phyloP scores from a whole-genome alignment of 495 filamentous ascomycete species.

The Tuber calosporum region DNA sequence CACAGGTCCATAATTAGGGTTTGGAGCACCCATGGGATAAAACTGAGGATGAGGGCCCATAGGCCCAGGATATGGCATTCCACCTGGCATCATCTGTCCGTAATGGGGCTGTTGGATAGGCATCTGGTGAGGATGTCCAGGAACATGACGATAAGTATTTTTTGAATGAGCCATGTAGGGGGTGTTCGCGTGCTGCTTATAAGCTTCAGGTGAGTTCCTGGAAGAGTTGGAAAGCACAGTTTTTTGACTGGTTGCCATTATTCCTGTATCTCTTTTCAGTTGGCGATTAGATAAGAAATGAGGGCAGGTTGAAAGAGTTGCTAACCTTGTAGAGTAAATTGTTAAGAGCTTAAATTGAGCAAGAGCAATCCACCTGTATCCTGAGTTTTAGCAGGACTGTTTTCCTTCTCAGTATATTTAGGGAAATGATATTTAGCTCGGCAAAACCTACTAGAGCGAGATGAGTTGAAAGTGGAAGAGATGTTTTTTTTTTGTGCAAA shows the following conservation, averaged over 20 bases:
- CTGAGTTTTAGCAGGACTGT: background rate
- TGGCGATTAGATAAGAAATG: slow-evolving; percentile 12
- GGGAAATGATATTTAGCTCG: background rate
- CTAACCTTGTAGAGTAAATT: slow-evolving; percentile 4
- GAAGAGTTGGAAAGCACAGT: slow-evolving; percentile 20
- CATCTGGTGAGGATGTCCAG: slow-evolving; percentile 32
- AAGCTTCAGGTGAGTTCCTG: slow-evolving; percentile 20
- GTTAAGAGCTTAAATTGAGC: slow-evolving; percentile 7
- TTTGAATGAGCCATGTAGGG: slow-evolving; percentile 31
- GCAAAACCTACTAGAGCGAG: background rate
- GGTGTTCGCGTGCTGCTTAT: slow-evolving; percentile 11
- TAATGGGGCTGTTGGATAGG: slow-evolving; percentile 27
- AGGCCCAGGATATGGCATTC: slow-evolving; percentile 26
- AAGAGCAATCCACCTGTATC: background rate
- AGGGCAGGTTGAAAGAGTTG: background rate
- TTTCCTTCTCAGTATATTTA: background rate
- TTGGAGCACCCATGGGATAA: slow-evolving; percentile 24
- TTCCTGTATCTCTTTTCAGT: slow-evolving; percentile 9
- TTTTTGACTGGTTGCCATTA: slow-evolving; percentile 23
- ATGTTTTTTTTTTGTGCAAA: background rate
- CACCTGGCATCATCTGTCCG: slow-evolving; percentile 23
- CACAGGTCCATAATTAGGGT: slow-evolving; percentile 28
- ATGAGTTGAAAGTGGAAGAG: background rate
- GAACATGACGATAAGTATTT: slow-evolving; percentile 40
- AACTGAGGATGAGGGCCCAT: slow-evolving; percentile 31